Conservation (phyloP, 2,329 filamentous ascomycete species). For the Colletotrichum acutatum region DNA sequence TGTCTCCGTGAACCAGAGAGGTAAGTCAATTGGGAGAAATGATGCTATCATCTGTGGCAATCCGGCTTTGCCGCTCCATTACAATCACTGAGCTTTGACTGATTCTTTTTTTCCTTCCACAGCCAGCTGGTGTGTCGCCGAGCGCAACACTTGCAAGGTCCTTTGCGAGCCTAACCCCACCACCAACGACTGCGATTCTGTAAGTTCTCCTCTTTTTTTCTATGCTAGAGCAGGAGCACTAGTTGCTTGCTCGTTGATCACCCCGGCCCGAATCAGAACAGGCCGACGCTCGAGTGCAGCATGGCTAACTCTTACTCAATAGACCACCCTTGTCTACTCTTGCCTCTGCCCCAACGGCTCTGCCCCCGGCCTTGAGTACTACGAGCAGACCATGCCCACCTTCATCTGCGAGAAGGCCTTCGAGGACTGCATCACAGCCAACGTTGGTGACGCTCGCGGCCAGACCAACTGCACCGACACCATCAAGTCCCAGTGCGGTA, state of each 20-base stretch:
- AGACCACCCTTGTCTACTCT: conserved; percentile 57
- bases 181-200: conserved; percentile 57
- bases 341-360: conserved; percentile 63
- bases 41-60: background rate
- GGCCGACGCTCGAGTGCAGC: background rate
- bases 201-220: conserved; percentile 46
- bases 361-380: conserved; percentile 63
- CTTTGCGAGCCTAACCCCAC: conserved; percentile 55
- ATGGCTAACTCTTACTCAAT: conserved; percentile 27
- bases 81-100: background rate
- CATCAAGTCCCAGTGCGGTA: conserved; percentile 61
- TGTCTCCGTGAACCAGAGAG: conserved; percentile 15
- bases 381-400: conserved; percentile 61
- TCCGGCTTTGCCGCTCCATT: background rate
- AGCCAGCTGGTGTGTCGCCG: conserved; percentile 64
- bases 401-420: conserved; percentile 64
- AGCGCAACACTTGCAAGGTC: conserved; percentile 60
- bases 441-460: conserved; percentile 52
- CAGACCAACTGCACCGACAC: conserved; percentile 61
- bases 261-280: background rate
- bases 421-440: conserved; percentile 56
- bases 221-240: background rate
- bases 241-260: background rate
- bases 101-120: conserved; percentile 4
- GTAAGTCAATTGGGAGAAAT: conserved; percentile 10